Conservation (phyloP, 192 early-diverging fungal species). For the Gonapodya prolifera region DNA sequence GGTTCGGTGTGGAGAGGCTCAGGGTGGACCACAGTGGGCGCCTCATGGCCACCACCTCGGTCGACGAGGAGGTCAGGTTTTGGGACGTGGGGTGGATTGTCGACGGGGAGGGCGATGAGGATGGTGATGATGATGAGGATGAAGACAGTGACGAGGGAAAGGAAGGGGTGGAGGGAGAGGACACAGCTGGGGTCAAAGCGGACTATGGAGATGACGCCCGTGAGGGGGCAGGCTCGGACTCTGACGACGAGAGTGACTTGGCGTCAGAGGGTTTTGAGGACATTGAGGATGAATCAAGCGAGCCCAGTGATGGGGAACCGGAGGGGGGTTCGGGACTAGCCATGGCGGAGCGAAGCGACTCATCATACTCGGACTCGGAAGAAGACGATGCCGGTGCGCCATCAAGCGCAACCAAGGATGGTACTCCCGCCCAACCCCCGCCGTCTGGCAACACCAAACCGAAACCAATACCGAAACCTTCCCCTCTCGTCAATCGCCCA, state of each 20-base stretch:
- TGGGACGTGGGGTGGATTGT: slow-evolving; percentile 68
- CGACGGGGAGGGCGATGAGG: slow-evolving; percentile 24
- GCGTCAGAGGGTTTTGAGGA: no score
- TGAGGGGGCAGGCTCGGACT: background rate
- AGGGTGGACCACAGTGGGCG: slow-evolving; percentile 54
- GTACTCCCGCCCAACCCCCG: background rate
- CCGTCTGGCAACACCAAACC: background rate
- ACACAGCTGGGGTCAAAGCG: slow-evolving; percentile 6
- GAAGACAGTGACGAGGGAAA: slow-evolving; percentile 12
- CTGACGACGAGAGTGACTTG: slow-evolving; percentile 16
- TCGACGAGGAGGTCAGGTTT: slow-evolving; percentile 76
- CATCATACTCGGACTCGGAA: background rate
- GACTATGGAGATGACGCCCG: slow-evolving; percentile 13
- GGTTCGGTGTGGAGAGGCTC: slow-evolving; percentile 77
- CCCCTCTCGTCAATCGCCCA: no score
- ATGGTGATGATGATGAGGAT: slow-evolving; percentile 14
- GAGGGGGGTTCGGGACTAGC: background rate
- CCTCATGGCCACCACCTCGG: slow-evolving; percentile 67
- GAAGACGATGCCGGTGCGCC: background rate
- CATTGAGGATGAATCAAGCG: background rate
- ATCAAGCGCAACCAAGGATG: background rate
- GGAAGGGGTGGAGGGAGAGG: background rate
- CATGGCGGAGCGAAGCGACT: background rate
- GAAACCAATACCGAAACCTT: no score
- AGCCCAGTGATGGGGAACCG: background rate